Evolutionary conservation across 2,329 filamentous ascomycete species (phyloP), one percentile per base, ranked within the genome.

Genomic region (Trichoderma arundinaceum): DNA sequence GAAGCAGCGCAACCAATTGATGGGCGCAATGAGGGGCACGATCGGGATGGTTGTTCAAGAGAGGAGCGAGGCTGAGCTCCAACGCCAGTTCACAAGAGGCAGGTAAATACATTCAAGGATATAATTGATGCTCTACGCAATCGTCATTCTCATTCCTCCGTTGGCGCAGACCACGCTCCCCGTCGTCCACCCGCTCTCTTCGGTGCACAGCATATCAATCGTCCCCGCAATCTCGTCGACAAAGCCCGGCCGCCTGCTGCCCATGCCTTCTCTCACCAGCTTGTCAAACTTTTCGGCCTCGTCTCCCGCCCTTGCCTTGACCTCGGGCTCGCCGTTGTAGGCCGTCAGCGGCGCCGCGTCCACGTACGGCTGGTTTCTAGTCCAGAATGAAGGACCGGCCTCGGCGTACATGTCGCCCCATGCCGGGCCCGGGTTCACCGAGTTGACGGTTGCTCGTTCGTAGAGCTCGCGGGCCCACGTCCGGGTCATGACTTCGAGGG

Each of bases 151-250:
- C 75, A 78, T 78, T 9, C 79, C 78, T 3, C 89, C 89, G 71
- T 91, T 91, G 13, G 88, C 88, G 76, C 87, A 90, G n/a, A 92
- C 82, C 38, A 91, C 84, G 72, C 86, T 89, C 4, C 90, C 90
- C 1, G 89, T 92, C 66, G 86, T 88, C 88, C 89, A 92, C 2
- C 82, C 84, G 44, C 82, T 83, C 75, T 92, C 89, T 10, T 83
- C 82, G 7, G 84, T 84, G 74, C 89, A 91, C 46, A 92, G 78
- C 88, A 92, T 90, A 8, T 84, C 89, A 53, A 92, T 86, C 5
- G 90, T 84, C 1, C 88, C 89, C 0, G 89, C 90, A 76, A 92
- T 82, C 77, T 92, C 90, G 46, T 67, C 68, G 7, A 74, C 74
- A 59, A 78, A 78, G 1, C 74, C 77, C 0, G 77, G 77, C 28